Evolutionary conservation across 2,329 filamentous ascomycete genomes (phyloP).

Genomic region (Davidsoniella virescens): DNA sequence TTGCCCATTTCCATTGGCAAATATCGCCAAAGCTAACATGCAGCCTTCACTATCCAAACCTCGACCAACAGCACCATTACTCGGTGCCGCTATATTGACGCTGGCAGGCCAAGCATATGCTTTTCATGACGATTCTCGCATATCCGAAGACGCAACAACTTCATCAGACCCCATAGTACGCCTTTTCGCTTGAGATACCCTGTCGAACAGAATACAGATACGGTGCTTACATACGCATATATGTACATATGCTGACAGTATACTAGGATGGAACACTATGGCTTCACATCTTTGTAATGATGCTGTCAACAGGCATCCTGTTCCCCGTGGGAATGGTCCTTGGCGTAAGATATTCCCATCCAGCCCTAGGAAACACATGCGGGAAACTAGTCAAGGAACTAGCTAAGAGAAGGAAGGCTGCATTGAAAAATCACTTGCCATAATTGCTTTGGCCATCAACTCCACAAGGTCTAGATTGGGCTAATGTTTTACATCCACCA

Average conservation of each 20-base stretch:
- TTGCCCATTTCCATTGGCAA: too few species aligned
- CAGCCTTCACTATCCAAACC: too few species aligned
- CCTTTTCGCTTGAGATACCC: background rate
- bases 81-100: constrained; percentile 7
- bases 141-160: constrained; percentile 9
- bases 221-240: background rate
- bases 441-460: too few species aligned
- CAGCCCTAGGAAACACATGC: background rate
- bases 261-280: constrained; percentile 66
- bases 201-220: background rate
- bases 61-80: too few species aligned
- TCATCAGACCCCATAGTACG: constrained; percentile 9
- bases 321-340: constrained; percentile 94
- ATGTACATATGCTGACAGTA: background rate
- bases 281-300: constrained; percentile 84
- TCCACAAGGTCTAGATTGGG: too few species aligned
- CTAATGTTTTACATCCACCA: too few species aligned
- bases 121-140: constrained; percentile 12
- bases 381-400: background rate
- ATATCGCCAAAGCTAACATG: too few species aligned
- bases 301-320: constrained; percentile 73
- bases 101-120: constrained; percentile 1
- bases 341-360: constrained; percentile 42
- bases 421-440: background rate
- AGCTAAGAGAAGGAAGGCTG: background rate